Conservation (phyloP, 1,284 basidiomycete species). For the Ceratobasidium sp. region DNA sequence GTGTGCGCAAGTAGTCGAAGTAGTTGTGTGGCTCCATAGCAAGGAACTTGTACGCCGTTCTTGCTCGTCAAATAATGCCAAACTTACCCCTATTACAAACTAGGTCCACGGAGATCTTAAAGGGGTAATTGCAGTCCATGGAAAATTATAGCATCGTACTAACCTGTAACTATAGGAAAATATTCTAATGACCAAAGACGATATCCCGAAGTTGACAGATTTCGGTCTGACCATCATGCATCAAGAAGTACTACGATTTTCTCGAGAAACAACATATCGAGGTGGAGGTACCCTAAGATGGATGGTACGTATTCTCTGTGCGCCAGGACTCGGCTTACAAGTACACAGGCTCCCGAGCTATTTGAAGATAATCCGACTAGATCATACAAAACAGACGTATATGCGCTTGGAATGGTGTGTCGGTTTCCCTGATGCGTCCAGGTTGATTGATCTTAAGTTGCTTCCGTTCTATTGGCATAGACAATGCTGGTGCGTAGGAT, state of each 20-base stretch:
- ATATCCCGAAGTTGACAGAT: slow-evolving; percentile 9
- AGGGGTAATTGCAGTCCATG: not conserved
- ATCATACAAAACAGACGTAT: not conserved
- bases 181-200: not conserved
- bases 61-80: too few species aligned
- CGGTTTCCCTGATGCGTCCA: too few species aligned
- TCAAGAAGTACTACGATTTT: not conserved
- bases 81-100: too few species aligned
- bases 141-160: not conserved
- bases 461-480: not conserved
- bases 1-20: not conserved
- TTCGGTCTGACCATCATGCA: not conserved
- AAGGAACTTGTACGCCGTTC: not conserved
- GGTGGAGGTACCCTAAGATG: slow-evolving; percentile 6
- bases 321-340: not conserved
- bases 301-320: not conserved
- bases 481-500: not conserved
- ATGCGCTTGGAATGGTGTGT: slow-evolving; percentile 17
- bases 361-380: not conserved
- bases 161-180: not conserved
- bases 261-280: not conserved
- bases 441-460: not conserved
- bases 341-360: not conserved
- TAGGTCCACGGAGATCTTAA: slow-evolving; percentile 14
- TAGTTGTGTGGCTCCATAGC: slow-evolving; percentile 2